phyloP scores from a whole-genome alignment of 495 filamentous ascomycete genomes.

The Tetracladium marchalianum region DNA sequence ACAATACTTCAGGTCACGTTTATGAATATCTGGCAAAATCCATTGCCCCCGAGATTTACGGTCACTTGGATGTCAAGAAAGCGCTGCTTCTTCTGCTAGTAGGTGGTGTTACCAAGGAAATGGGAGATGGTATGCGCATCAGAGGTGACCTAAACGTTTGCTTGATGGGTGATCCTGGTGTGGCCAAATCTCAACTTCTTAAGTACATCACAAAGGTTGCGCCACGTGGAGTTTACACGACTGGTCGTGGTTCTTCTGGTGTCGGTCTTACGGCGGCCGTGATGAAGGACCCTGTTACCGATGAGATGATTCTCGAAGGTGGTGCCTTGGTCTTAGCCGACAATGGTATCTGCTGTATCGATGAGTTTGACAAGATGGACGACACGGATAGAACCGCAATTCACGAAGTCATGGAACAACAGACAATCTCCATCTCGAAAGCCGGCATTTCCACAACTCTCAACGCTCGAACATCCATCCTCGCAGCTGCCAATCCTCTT shows the following conservation, averaged over 20 bases:
- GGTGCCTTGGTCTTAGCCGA: constrained; percentile 93
- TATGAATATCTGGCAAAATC: constrained; percentile 93
- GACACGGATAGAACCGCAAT: constrained; percentile 93
- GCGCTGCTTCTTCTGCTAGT: constrained; percentile 89
- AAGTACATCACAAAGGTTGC: constrained; percentile 99
- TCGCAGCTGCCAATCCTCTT: constrained; percentile 95
- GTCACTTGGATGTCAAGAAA: constrained; percentile 96
- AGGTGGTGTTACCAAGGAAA: constrained; percentile 91
- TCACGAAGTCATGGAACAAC: constrained; percentile 99
- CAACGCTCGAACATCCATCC: constrained; percentile 91
- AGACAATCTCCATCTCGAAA: constrained; percentile 98
- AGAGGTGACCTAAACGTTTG: constrained; percentile 98
- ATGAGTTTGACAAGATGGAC: constrained; percentile 99
- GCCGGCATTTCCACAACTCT: constrained; percentile 93
- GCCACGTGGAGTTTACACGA: constrained; percentile 94
- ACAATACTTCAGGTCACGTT: constrained; percentile 73
- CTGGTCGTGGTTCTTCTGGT: constrained; percentile 88
- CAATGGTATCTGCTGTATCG: constrained; percentile 98
- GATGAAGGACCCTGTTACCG: constrained; percentile 96
- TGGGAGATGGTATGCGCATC: constrained; percentile 97
- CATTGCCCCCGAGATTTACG: constrained; percentile 95
- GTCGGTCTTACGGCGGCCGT: constrained; percentile 97
- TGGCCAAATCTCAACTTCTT: constrained; percentile 94
- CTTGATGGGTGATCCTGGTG: constrained; percentile 98
- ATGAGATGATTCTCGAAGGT: constrained; percentile 97